phyloP scores from a whole-genome alignment of 2,329 filamentous ascomycete genomes.

The Dactylonectria estremocensis region DNA sequence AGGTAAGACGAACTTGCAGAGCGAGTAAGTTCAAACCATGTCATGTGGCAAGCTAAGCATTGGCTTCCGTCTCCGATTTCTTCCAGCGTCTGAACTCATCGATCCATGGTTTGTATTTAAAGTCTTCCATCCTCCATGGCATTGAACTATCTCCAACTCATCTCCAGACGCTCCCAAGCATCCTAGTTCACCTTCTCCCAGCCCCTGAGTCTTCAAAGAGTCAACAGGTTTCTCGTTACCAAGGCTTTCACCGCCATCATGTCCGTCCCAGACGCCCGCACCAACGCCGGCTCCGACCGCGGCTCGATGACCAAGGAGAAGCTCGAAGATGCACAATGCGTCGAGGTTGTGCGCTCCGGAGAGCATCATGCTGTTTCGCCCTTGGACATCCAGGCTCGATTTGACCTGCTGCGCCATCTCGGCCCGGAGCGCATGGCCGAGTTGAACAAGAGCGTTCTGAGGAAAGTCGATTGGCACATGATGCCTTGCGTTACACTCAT shows the following conservation, averaged over 20 bases:
- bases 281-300: background rate
- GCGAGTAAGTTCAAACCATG: background rate
- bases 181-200: background rate
- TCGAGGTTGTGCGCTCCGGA: slow-evolving; percentile 11
- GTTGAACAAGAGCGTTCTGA: slow-evolving; percentile 49
- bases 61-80: slow-evolving; percentile 17
- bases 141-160: background rate
- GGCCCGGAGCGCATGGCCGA: slow-evolving; percentile 41
- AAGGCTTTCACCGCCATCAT: slow-evolving; percentile 15
- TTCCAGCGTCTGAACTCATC: slow-evolving; percentile 5
- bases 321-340: slow-evolving; percentile 17
- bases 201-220: background rate
- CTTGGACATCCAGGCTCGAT: slow-evolving; percentile 47
- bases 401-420: slow-evolving; percentile 43
- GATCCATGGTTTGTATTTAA: slow-evolving; percentile 6
- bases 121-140: background rate
- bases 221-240: no score
- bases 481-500: slow-evolving; percentile 32
- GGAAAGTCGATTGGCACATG: slow-evolving; percentile 51
- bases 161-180: background rate
- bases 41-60: background rate
- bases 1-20: no score
- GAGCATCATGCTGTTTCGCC: background rate
- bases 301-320: slow-evolving; percentile 18
- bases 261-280: slow-evolving; percentile 9